Evolutionary conservation across 2,329 filamentous ascomycete genomes (phyloP), one percentile per base, ranked within the genome.

Genomic region (Botrytis paeoniae): DNA sequence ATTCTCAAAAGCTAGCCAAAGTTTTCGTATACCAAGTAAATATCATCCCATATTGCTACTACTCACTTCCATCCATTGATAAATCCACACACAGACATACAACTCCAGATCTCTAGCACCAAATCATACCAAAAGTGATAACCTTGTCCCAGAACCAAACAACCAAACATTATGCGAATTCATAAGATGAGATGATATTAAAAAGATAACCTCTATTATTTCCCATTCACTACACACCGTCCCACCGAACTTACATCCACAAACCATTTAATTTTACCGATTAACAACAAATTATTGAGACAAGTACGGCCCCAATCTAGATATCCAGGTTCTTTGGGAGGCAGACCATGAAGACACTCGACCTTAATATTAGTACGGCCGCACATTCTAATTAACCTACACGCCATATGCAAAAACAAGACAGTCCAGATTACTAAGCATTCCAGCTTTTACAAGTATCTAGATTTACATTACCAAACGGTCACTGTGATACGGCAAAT

Each of bases 271-370:
- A 16, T 16, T 54, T 16, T 54, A 3, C 25, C 6, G 6, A n/a
- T 16, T 16, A 6, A n/a, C 2, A n/a, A 54, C 3, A 54, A 3
- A n/a, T 14, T 3, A 54, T 54, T 54, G 12, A n/a, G 25, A n/a
- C 48, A 5, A 16, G 12, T n/a, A n/a, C 12, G 12, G 5, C 25
- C 25, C 2, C 12, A 54, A n/a, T n/a, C 25, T 14, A 16, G 25
- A n/a, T n/a, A n/a, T 20, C 22, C 4, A 51, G 4, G 1, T 0
- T 14, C 12, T n/a, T n/a, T n/a, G 25, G 12, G 25, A 5, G 12
- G n/a, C 25, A 54, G 25, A 54, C n/a, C 48, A 7, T 2, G 25
- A 54, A 54, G 25, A 14, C 25, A n/a, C 2, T 54, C 5, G 12
- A 7, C 12, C 5, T n/a, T 7, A n/a, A n/a, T 3, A 14, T 51